Evolutionary conservation across 441 rosid species (phyloP).

Genomic region (Breynia disticha): DNA sequence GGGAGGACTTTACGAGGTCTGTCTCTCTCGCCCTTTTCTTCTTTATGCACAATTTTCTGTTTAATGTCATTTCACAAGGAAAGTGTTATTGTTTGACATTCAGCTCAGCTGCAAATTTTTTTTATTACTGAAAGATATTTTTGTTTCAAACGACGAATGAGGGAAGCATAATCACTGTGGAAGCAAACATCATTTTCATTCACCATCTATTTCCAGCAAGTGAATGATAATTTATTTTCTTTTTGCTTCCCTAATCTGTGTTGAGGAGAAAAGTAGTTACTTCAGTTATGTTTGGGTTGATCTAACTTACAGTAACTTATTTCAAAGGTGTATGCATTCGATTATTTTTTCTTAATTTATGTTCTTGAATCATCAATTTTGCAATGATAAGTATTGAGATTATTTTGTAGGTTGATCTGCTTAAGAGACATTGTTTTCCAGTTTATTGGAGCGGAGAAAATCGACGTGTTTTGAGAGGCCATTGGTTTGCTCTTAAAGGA

Average conservation of each 20-base stretch:
- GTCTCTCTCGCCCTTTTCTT: slow-evolving; percentile 8
- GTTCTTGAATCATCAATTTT: neutral
- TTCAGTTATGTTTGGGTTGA: too few relatives aligned
- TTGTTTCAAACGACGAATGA: too few relatives aligned
- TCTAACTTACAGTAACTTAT: too few relatives aligned
- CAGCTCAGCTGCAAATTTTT: too few relatives aligned
- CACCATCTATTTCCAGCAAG: neutral
- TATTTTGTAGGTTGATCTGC: slow-evolving; percentile 75
- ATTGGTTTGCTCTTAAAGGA: slow-evolving; percentile 95
- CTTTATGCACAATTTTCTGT: slow-evolving; percentile 1
- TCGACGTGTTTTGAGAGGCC: slow-evolving; percentile 93
- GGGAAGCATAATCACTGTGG: neutral
- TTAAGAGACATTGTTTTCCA: slow-evolving; percentile 79
- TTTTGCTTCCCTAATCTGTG: neutral
- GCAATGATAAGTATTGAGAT: neutral
- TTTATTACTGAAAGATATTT: too few relatives aligned
- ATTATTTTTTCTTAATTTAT: neutral
- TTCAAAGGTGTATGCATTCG: neutral
- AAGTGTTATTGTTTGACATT: too few relatives aligned
- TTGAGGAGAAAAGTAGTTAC: neutral
- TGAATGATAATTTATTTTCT: neutral
- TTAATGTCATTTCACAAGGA: too few relatives aligned
- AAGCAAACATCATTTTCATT: neutral
- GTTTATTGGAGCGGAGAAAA: slow-evolving; percentile 98
- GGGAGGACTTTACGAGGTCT: slow-evolving; percentile 94